Evolutionary conservation across 306 rosid genomes (phyloP).

Genomic region (Acacia melanoxylon): DNA sequence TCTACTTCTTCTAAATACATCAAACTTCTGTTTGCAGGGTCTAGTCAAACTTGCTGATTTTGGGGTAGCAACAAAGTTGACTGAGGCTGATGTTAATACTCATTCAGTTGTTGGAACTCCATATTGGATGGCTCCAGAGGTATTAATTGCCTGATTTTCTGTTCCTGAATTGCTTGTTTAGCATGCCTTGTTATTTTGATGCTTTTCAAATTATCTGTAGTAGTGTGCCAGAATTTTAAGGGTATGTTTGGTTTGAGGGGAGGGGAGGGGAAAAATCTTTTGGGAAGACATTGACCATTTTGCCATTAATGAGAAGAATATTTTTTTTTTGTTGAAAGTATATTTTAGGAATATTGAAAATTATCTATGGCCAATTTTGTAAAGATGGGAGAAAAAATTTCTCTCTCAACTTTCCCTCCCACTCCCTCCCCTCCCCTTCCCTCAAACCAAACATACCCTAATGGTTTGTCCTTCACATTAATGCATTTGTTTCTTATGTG

Average conservation of each 20-base stretch:
- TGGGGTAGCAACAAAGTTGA: conserved; percentile 96
- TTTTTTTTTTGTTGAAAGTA: no score
- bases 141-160: conserved; percentile 36
- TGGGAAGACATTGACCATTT: no score
- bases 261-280: no score
- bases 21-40: conserved; percentile 58
- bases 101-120: conserved; percentile 99
- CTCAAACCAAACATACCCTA: no score
- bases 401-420: no score
- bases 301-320: no score
- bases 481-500: conserved; percentile 2
- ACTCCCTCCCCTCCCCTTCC: no score
- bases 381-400: no score
- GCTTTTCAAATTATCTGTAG: not conserved
- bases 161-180: not conserved
- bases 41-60: conserved; percentile 99
- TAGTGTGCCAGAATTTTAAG: not conserved
- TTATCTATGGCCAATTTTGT: no score
- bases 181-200: not conserved
- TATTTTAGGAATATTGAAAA: no score
- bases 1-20: conserved; percentile 8
- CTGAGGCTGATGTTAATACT: conserved; percentile 97
- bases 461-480: not conserved
- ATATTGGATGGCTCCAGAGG: conserved; percentile 99
- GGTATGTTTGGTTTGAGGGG: no score